Percentiles rank a stretch among this genome's conserved stretches.
Evolutionary conservation across 1,284 basidiomycete genomes (phyloP).

Genomic region (Marasmius fiardii): DNA sequence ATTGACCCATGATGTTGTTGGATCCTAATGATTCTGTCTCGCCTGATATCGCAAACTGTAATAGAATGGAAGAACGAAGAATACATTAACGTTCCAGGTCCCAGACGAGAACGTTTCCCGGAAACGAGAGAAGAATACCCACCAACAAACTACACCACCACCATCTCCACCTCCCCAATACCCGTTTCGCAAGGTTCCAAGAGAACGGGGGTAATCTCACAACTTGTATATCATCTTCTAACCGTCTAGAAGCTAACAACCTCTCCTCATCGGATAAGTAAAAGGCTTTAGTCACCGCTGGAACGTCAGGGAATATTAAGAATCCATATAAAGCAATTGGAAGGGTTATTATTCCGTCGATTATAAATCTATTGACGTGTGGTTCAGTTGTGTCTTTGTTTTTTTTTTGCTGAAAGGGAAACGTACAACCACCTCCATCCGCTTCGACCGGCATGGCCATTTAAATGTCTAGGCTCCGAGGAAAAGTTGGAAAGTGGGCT

Average conservation of each 20-base stretch:
- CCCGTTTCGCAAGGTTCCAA: conserved; percentile 45
- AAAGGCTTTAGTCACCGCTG: conserved; percentile 60
- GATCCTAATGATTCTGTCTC: conserved; percentile 71
- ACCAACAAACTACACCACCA: conserved; percentile 65
- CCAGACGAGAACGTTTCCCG: neutral
- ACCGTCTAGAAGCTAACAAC: conserved; percentile 44
- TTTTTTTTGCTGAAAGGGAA: too few relatives aligned
- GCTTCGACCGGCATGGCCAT: conserved; percentile 53
- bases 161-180: conserved; percentile 67
- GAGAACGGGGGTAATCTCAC: conserved; percentile 39
- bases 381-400: neutral
- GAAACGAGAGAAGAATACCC: conserved; percentile 15
- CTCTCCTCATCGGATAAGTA: conserved; percentile 63
- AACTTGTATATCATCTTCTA: conserved; percentile 38
- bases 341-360: conserved; percentile 71
- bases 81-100: neutral
- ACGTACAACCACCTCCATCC: conserved; percentile 73
- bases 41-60: conserved; percentile 58
- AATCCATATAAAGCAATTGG: conserved; percentile 74
- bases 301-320: conserved; percentile 69
- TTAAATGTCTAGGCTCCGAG: conserved; percentile 43
- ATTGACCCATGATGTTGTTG: conserved; percentile 76
- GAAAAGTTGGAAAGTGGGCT: neutral
- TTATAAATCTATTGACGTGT: conserved; percentile 49
- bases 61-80: neutral